Evolutionary conservation across 225 moss, liverwort and hornwort genomes (phyloP), one percentile per base, ranked within the genome.

Genomic region (Rhytidiadelphus loreus): DNA sequence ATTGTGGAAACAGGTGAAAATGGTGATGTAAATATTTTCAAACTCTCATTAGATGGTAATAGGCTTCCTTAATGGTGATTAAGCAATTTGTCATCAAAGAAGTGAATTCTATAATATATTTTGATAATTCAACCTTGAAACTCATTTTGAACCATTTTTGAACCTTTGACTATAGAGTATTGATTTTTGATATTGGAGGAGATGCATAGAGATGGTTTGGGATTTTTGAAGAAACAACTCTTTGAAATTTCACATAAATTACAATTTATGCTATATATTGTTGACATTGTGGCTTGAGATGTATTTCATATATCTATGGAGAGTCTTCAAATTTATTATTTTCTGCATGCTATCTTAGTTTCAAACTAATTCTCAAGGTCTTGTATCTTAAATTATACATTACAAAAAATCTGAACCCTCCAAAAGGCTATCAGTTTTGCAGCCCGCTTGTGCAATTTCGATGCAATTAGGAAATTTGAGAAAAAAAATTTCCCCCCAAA

Each of bases 291-390:
- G 6, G 6, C 16, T 71, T n/a, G n/a, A n/a, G n/a, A n/a, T n/a
- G n/a, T n/a, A n/a, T n/a, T n/a, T 29, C 5, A 73, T 17, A 46
- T 19, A 46, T 17, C 18, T 25, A 46, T 0, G 0, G 0, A 16
- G 10, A 30, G 1, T 48, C 7, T 32, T 48, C 19, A 20, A 19
- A 73, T 14, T n/a, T 10, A 25, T 73, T 16, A 9, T 26, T 71
- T 41, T 73, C 46, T 73, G 18, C 2, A 74, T 74, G 1, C 2
- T 19, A 19, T 48, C 19, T 74, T 74, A 74, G 12, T 48, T 74
- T 74, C 48, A 74, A 48, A 11, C 4, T 46, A 29, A 29, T 73
- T 29, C 0, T 46, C 3, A 46, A 73, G 18, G 6, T 18, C 10
- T 16, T 16, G 5, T 28, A 5, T 29, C 7, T 48, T 48, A 48